Base-by-base conservation (phyloP, 352 stramenopile genomes). In the Lagenidium sp. region DNA sequence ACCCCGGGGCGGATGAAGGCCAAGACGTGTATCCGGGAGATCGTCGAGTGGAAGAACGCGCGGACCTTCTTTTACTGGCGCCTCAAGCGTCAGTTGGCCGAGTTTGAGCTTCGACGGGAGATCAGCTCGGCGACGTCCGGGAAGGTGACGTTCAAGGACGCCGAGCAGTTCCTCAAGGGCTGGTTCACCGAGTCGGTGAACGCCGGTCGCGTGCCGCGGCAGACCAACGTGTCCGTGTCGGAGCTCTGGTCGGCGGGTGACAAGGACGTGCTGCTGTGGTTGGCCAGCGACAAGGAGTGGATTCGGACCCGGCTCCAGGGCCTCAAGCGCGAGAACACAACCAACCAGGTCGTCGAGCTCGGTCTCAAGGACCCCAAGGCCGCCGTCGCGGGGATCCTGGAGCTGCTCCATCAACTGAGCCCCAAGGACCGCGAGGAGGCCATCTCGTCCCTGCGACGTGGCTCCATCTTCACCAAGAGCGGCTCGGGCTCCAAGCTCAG, bases 1-100 rank as follows among this genome's bases (percentile, higher is more conserved):
- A 99, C 95, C 38, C 97, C 97, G 25, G 97, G 96, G n/a, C 85
- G 97, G 44, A 99, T 99, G 97, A 95, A 98, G 68, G 95, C 96
- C 31, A 98, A 98, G 63, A 88, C 88, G 52, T 98, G 98, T 34
- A 99, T 99, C 73, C 76, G 96, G 47, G 65, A 94, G 19, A 80
- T 98, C 32, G 95, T 99, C 28, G 80, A 95, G 46, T 99, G 97
- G 97, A 74, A 67, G 30, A 60, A 97, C 51, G 84, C 95, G 23
- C 86, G 97, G 29, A 83, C 61, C 38, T 99, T 97, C 81, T 99
- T 99, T 57, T 99, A 99, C 84, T 98, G 92, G 95, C 78, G 96
- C 30, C 83, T 99, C 16, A 95, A 97, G 57, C 85, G 97, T 41
- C 96, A 97, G 43, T 74, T 99, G 16, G 91, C 86, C 6, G 96